Evolutionary conservation across 2,329 filamentous ascomycete species (phyloP).

Genomic region (Teratosphaeria zuluensis): DNA sequence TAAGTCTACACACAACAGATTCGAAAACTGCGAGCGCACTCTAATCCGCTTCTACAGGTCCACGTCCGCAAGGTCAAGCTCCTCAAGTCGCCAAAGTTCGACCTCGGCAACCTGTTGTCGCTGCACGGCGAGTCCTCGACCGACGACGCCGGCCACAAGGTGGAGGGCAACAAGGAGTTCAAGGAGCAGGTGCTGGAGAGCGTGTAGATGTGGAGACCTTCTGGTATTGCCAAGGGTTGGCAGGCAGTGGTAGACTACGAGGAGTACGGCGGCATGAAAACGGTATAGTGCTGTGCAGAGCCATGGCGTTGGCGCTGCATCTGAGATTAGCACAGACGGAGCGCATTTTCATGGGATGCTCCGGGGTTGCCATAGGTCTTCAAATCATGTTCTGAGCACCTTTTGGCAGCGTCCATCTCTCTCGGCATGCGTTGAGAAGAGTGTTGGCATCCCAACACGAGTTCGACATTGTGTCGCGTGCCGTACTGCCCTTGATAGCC

Average conservation of each 20-base stretch:
- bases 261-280: not conserved
- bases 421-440: no score
- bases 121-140: constrained; percentile 95
- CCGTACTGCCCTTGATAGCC: not conserved
- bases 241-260: not conserved
- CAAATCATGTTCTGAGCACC: not conserved
- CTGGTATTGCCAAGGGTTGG: not conserved
- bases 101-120: constrained; percentile 88
- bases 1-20: constrained; percentile 36
- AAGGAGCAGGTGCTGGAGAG: constrained; percentile 93
- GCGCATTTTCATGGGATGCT: not conserved
- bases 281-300: not conserved
- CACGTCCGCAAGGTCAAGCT: constrained; percentile 99
- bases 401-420: no score
- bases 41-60: constrained; percentile 53
- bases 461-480: no score
- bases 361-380: not conserved
- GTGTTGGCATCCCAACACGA: no score
- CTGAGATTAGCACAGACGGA: not conserved
- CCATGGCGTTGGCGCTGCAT: not conserved
- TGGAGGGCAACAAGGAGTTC: constrained; percentile 75
- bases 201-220: constrained; percentile 56
- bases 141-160: constrained; percentile 96
- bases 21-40: constrained; percentile 1
- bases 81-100: constrained; percentile 97